phyloP scores from a whole-genome alignment of 1,284 basidiomycete species.

The Ustilago curta region DNA sequence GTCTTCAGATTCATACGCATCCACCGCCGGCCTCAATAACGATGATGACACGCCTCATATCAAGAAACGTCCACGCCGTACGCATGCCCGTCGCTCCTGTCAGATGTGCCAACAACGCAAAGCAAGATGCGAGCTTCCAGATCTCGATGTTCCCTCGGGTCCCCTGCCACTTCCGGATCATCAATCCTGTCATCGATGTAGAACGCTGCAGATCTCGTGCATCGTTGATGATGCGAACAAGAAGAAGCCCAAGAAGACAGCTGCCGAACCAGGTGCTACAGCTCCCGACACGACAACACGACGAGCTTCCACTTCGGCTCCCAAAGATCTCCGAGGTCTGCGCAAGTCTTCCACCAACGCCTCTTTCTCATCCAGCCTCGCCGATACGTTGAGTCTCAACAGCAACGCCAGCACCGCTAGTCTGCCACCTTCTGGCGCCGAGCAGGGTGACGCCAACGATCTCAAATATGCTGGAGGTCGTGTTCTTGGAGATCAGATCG shows the following conservation, averaged over 20 bases:
- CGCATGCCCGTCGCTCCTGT: slow-evolving; percentile 47
- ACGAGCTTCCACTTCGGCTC: neutral
- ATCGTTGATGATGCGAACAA: slow-evolving; percentile 46
- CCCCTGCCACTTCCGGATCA: slow-evolving; percentile 35
- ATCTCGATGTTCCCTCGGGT: slow-evolving; percentile 39
- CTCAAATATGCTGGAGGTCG: slow-evolving; percentile 41
- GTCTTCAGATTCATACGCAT: neutral
- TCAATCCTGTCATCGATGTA: slow-evolving; percentile 40
- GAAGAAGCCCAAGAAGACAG: slow-evolving; percentile 24
- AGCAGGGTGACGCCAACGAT: slow-evolving; percentile 16
- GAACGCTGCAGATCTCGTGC: slow-evolving; percentile 44
- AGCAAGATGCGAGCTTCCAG: slow-evolving; percentile 44
- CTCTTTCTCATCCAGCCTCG: slow-evolving; percentile 16
- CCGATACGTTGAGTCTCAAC: slow-evolving; percentile 10
- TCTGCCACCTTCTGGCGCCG: slow-evolving; percentile 17
- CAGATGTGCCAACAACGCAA: slow-evolving; percentile 52
- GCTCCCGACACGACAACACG: slow-evolving; percentile 2
- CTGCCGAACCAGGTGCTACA: neutral
- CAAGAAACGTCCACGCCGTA: slow-evolving; percentile 40
- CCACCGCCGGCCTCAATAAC: slow-evolving; percentile 3
- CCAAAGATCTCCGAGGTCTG: slow-evolving; percentile 11
- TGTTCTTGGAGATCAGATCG: slow-evolving; percentile 36
- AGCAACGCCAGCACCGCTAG: slow-evolving; percentile 16
- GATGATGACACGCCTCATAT: slow-evolving; percentile 20
- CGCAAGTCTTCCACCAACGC: slow-evolving; percentile 23